Base-by-base conservation (phyloP, 495 filamentous ascomycete species). In the Niebla homalea region DNA sequence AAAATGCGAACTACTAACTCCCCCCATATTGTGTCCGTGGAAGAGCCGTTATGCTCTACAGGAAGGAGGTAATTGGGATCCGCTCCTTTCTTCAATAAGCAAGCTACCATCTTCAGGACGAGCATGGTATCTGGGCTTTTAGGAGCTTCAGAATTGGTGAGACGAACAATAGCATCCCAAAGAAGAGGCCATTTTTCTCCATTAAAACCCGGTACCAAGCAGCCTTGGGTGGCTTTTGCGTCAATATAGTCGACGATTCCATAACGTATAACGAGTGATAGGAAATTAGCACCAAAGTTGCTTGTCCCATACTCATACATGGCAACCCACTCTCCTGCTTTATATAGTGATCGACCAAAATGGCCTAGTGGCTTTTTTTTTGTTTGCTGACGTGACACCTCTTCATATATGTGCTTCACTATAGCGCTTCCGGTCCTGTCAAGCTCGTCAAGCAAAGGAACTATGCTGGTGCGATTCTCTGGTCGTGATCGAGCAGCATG, bases 211-310 rank as follows among this genome's bases (percentile, higher is more conserved):
- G 5, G 12, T 26, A 49, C 46, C n/a, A 49, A 32, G 32, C 46
- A 49, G 16, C 46, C 46, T 43, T 43, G 23, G n/a, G 5, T 11
- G 16, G 29, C 46, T 43, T 26, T 35, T 11, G 29, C 29, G 12
- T 49, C 5, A 20, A 49, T 19, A 25, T 49, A 49, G 8, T 41
- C 29, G 8, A 49, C 46, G 22, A 49, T 49, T 10, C 46, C 46
- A 41, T 41, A 49, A 19, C 46, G 46, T 11, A 49, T 32, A 6
- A 41, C 29, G 7, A 49, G 20, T 12, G 46, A 49, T 6, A 49
- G 19, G 20, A 43, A 49, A 41, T 23, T 49, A 16, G 46, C 29
- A 20, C 46, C 29, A 26, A 43, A 43, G 8, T 39, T 7, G n/a
- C 7, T 21, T 46, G 16, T 7, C 7, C 43, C 7, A 21, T 20